A percentile compares a stretch with the other conserved stretches of the same genome.
Conservation (phyloP, 2,329 filamentous ascomycete species). For the Ploettnerulaceae sp. region DNA sequence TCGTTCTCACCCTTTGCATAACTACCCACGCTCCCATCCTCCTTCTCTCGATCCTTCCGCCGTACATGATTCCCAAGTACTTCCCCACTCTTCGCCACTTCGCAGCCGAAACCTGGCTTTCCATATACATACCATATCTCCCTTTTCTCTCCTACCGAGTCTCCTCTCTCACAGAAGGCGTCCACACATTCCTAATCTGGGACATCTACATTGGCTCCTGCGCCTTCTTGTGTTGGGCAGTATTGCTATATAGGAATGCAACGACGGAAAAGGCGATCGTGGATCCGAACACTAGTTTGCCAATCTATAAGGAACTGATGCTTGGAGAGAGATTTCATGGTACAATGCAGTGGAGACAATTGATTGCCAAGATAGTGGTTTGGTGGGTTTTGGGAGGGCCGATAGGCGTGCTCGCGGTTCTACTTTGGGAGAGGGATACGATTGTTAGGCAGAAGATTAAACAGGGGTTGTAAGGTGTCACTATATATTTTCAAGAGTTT, state of each 20-base stretch:
- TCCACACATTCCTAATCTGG: constrained; percentile 44
- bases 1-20: constrained; percentile 38
- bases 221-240: constrained; percentile 42
- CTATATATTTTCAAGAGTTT: too few relatives aligned
- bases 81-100: constrained; percentile 34
- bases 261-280: constrained; percentile 19
- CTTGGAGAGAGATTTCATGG: constrained; percentile 24
- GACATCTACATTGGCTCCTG: constrained; percentile 42
- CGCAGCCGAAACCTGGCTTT: constrained; percentile 34
- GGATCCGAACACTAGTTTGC: constrained; percentile 17
- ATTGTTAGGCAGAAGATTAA: constrained; percentile 32
- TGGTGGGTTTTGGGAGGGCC: constrained; percentile 40
- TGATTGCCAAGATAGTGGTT: constrained; percentile 35
- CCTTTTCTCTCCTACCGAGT: constrained; percentile 31
- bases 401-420: constrained; percentile 39
- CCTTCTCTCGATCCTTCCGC: constrained; percentile 38
- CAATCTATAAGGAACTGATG: constrained; percentile 18
- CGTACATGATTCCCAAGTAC: constrained; percentile 33
- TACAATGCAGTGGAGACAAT: constrained; percentile 15
- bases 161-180: constrained; percentile 34
- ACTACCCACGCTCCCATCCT: constrained; percentile 38
- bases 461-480: constrained; percentile 22
- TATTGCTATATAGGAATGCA: constrained; percentile 35
- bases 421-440: constrained; percentile 47
- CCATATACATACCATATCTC: constrained; percentile 37